Percentiles rank a stretch among this genome's conserved stretches.
Evolutionary conservation across 2,329 filamentous ascomycete genomes (phyloP).

Genomic region (Aspergillus thermomutatus): DNA sequence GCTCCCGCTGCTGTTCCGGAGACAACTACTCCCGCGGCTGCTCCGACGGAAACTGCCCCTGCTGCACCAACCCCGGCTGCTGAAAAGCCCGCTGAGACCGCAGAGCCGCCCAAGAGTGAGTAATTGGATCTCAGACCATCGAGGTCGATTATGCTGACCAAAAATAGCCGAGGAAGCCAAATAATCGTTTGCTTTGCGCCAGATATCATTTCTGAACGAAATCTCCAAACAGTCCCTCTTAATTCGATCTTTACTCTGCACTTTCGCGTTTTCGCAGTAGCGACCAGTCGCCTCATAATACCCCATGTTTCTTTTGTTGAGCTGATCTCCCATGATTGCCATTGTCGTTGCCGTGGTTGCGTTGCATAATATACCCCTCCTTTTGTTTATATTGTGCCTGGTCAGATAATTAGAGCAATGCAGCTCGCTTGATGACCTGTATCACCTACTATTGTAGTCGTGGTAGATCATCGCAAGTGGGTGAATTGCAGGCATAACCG

Average conservation of each 20-base stretch:
- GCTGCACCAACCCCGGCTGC: not conserved
- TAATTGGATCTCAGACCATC: not conserved
- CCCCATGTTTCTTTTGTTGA: not conserved
- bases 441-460: not conserved
- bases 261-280: conserved; percentile 1
- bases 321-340: not conserved
- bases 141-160: conserved; percentile 3
- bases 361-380: conserved; percentile 1
- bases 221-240: not conserved
- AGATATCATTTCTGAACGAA: not conserved
- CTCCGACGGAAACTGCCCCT: not conserved
- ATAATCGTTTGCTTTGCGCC: not conserved
- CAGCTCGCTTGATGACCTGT: not conserved
- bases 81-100: conserved; percentile 13
- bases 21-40: conserved; percentile 6
- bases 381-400: conserved; percentile 16
- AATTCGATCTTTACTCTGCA: not conserved
- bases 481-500: conserved; percentile 7
- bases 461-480: not conserved
- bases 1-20: conserved; percentile 3
- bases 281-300: conserved; percentile 3
- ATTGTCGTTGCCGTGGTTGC: conserved; percentile 1
- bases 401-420: not conserved
- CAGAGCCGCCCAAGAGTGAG: conserved; percentile 8
- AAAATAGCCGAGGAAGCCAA: conserved; percentile 5